These are phyloP conservation scores for Solioccasus polychromus DNA, from an alignment of 768 basidiomycete genomes.

Conservation along the genomic window DNA sequence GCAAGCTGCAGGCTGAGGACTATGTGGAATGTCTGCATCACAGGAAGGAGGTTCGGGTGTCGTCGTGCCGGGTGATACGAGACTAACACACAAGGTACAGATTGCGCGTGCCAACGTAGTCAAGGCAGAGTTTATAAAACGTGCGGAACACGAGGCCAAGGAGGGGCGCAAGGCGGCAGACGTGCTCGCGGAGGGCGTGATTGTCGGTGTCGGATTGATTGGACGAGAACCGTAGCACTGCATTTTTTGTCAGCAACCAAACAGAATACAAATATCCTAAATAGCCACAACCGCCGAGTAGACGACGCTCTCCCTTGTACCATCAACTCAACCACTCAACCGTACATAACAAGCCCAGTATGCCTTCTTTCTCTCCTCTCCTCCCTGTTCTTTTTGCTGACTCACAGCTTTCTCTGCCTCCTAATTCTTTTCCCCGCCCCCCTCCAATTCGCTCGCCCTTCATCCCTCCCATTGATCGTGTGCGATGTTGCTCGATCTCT, in stretches of 20 bases:
- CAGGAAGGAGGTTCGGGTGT: conserved; percentile 73
- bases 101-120: conserved; percentile 66
- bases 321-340: conserved; percentile 15
- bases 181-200: conserved; percentile 67
- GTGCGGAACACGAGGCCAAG: conserved; percentile 60
- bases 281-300: conserved; percentile 27
- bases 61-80: neutral
- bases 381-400: neutral
- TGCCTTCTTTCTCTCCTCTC: conserved; percentile 3
- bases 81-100: conserved; percentile 32
- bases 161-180: conserved; percentile 73
- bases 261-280: conserved; percentile 37
- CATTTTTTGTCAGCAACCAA: conserved; percentile 36
- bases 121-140: conserved; percentile 67
- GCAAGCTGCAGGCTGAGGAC: conserved; percentile 71
- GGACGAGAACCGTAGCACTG: conserved; percentile 35
- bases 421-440: neutral
- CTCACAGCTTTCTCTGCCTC: neutral
- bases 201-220: conserved; percentile 75
- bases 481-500: conserved; percentile 37
- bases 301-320: conserved; percentile 26
- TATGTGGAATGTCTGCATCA: conserved; percentile 92
- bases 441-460: neutral
- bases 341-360: too few species aligned
- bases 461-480: conserved; percentile 31